Evolutionary conservation across 1,139 yeast species (phyloP).

Genomic region (Pichia inconspicua): DNA sequence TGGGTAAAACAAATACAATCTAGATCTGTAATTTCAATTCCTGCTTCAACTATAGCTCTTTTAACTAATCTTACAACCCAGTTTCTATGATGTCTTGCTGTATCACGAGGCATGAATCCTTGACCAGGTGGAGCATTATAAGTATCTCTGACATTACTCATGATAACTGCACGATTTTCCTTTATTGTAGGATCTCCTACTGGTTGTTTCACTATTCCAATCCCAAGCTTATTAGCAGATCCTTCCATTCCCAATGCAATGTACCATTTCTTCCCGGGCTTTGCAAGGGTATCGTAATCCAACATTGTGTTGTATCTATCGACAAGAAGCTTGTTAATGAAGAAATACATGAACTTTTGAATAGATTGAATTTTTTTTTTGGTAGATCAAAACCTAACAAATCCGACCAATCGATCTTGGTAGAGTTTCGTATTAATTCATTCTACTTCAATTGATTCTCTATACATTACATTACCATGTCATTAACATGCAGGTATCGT

Average conservation of each 20-base stretch:
- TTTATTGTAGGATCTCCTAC: constrained; percentile 40
- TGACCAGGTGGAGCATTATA: constrained; percentile 97
- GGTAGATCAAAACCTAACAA: too few relatives aligned
- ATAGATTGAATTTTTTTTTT: background rate
- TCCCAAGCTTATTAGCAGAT: constrained; percentile 92
- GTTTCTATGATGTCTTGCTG: constrained; percentile 91
- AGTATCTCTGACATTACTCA: constrained; percentile 87
- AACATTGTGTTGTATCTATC: constrained; percentile 9
- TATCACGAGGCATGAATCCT: constrained; percentile 92
- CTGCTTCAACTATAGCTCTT: constrained; percentile 57
- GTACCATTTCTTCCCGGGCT: constrained; percentile 43
- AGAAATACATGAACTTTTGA: too few relatives aligned
- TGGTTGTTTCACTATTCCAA: constrained; percentile 77
- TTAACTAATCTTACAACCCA: constrained; percentile 86
- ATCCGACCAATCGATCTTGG: too few relatives aligned
- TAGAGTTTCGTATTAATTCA: too few relatives aligned
- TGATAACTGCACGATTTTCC: constrained; percentile 60
- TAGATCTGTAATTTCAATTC: constrained; percentile 47
- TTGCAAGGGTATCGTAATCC: constrained; percentile 18
- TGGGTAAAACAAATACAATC: constrained; percentile 94
- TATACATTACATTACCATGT: background rate
- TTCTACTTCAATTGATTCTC: too few relatives aligned
- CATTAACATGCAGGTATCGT: background rate
- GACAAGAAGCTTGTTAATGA: background rate
- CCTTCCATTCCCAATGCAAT: constrained; percentile 91